Conservation (phyloP, 495 filamentous ascomycete species). For the Aspergillus coremiiformis region DNA sequence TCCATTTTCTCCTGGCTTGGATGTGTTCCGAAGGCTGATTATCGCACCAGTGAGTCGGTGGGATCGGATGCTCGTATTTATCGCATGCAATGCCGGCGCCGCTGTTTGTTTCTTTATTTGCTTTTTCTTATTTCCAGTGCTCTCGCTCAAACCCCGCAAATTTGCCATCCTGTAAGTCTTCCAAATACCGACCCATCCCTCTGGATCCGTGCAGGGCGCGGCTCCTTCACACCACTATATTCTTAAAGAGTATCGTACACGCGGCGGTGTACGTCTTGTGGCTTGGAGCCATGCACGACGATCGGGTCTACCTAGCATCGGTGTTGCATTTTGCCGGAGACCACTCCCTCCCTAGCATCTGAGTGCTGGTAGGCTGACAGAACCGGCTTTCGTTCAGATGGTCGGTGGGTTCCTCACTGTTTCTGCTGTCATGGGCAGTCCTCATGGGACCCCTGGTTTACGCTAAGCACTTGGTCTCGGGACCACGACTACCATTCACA, state of each 20-base stretch:
- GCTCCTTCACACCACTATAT: not conserved
- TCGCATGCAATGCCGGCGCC: slow-evolving; percentile 83
- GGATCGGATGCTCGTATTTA: slow-evolving; percentile 91
- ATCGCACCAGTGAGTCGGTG: slow-evolving; percentile 77
- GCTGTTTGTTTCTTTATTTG: slow-evolving; percentile 86
- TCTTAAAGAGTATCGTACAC: not conserved
- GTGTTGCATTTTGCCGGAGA: not conserved
- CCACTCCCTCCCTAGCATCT: slow-evolving; percentile 2
- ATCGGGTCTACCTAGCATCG: slow-evolving; percentile 6
- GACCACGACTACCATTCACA: slow-evolving; percentile 83
- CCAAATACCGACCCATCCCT: slow-evolving; percentile 5
- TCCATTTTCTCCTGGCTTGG: slow-evolving; percentile 1
- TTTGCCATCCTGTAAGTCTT: slow-evolving; percentile 90
- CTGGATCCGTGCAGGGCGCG: not conserved
- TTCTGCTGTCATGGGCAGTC: slow-evolving; percentile 87
- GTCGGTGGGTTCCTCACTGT: slow-evolving; percentile 86
- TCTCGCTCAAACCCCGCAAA: slow-evolving; percentile 75
- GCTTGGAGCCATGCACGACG: slow-evolving; percentile 9
- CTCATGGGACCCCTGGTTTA: slow-evolving; percentile 85
- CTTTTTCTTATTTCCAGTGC: slow-evolving; percentile 78
- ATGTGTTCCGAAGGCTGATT: slow-evolving; percentile 11
- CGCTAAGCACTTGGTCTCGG: slow-evolving; percentile 75
- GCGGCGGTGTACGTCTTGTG: slow-evolving; percentile 14
- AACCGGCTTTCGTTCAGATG: slow-evolving; percentile 53
- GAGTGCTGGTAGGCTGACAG: slow-evolving; percentile 12